A percentile compares a stretch with the other conserved stretches of the same genome.
phyloP scores from a whole-genome alignment of 768 basidiomycete genomes.

The Podaxis mareebaensis region DNA sequence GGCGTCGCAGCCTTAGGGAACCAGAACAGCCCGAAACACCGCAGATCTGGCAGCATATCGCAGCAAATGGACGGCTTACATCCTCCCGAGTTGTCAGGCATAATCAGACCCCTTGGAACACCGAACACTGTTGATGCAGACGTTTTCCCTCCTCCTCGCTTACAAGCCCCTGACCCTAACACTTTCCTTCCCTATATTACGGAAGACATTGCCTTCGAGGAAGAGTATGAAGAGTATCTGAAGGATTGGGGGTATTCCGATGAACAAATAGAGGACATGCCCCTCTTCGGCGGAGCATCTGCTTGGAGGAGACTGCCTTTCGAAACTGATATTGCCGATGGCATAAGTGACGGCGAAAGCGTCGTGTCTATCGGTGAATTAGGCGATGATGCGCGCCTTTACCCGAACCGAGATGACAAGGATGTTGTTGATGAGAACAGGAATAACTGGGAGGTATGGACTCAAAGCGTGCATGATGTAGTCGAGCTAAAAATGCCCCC shows the following conservation, averaged over 20 bases:
- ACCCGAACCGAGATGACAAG: slow-evolving; percentile 59
- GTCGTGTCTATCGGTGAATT: slow-evolving; percentile 89
- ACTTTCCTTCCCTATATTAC: slow-evolving; percentile 90
- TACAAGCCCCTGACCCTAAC: slow-evolving; percentile 79
- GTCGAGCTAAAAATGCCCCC: slow-evolving; percentile 7
- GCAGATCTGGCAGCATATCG: slow-evolving; percentile 82
- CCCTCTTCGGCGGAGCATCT: slow-evolving; percentile 35
- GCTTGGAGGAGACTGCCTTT: slow-evolving; percentile 89
- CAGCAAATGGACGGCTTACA: slow-evolving; percentile 78
- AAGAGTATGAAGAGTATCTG: slow-evolving; percentile 95
- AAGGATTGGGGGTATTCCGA: slow-evolving; percentile 83
- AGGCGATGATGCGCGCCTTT: slow-evolving; percentile 73
- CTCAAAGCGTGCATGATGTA: slow-evolving; percentile 7
- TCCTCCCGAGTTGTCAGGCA: slow-evolving; percentile 68
- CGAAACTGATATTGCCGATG: slow-evolving; percentile 78
- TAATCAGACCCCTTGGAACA: slow-evolving; percentile 75
- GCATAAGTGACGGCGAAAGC: slow-evolving; percentile 93
- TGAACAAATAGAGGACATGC: slow-evolving; percentile 33
- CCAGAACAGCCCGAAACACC: slow-evolving; percentile 58
- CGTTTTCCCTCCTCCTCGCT: slow-evolving; percentile 92
- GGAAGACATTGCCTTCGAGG: slow-evolving; percentile 93
- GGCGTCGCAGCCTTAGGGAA: slow-evolving; percentile 56
- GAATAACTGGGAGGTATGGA: slow-evolving; percentile 93
- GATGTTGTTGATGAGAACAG: slow-evolving; percentile 76
- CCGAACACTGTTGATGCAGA: slow-evolving; percentile 82